Base-by-base conservation (phyloP, 345 rosid genomes). In the Carallia brachiata region DNA sequence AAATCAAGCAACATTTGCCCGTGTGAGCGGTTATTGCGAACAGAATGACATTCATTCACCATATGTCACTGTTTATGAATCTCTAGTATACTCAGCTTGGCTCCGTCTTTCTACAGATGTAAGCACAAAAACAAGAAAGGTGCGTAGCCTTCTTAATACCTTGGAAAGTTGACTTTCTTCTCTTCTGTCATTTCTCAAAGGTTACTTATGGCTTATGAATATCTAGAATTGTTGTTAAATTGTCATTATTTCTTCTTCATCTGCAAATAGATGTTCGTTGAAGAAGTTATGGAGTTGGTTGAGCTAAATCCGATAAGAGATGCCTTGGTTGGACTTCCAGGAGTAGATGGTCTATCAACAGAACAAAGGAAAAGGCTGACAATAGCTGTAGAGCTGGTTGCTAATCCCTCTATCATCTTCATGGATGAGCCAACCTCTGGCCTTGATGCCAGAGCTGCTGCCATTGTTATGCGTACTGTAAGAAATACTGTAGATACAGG, bases 371-470 rank as follows among this genome's bases (percentile, higher is more conserved):
- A 93, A 82, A 85, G 98, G 77, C 82, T 93, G 72, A 93, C 98
- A 17, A 93, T 93, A 61, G 96, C 97, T n/a, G 98, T 93, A 37
- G 98, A 93, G 73, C 77, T 93, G 68, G 98, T 93, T 61, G 93
- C 98, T 67, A 93, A 92, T 57, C 98, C 98, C 4, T 92, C 98
- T 7, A 90, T 92, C 62, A 89, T 92, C 76, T 90, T 92, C 85
- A 92, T 92, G 98, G 98, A 92, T 57, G 98, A 92, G 70, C 98
- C 98, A 12, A 90, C 98, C 19, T 87, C 98, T 61, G 98, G 98
- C 61, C 97, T 93, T 66, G 97, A 90, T 81, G 97, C 98, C 18
- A 83, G 98, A 84, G 97, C 97, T 39, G 98, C 98, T 0, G 98
- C 98, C 6, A 89, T 93, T 70, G 98, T 93, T 66, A 90, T 93